Percentiles rank a stretch among this genome's conserved stretches.
These are phyloP conservation scores for Phytopythium cucurbitacearum DNA, from an alignment of 352 stramenopile species.

Conservation along the genomic window DNA sequence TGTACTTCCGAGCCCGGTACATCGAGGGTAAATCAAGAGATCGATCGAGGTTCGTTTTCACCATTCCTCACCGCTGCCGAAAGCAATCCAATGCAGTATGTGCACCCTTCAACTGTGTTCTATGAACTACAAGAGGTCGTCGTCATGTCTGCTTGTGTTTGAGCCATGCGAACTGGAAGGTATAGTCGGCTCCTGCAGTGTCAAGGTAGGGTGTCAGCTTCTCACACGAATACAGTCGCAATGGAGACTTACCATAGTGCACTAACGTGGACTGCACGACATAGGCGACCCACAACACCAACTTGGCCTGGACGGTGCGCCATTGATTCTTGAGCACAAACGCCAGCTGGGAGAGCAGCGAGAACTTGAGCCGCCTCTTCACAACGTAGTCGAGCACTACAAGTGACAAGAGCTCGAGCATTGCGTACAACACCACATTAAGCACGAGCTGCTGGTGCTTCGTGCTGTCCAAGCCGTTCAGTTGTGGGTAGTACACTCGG, in stretches of 20 bases:
- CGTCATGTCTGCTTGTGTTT: neutral
- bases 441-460: slow-evolving; percentile 9
- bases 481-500: slow-evolving; percentile 23
- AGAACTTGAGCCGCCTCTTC: slow-evolving; percentile 18
- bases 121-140: neutral
- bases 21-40: too few species aligned
- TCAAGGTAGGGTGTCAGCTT: neutral
- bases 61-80: too few species aligned
- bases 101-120: too few species aligned
- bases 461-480: slow-evolving; percentile 11
- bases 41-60: too few species aligned
- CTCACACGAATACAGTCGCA: neutral
- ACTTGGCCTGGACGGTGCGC: slow-evolving; percentile 25
- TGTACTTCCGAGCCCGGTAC: too few species aligned
- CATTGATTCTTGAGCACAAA: slow-evolving; percentile 36
- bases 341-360: slow-evolving; percentile 19
- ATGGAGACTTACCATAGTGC: slow-evolving; percentile 20
- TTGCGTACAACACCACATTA: slow-evolving; percentile 29
- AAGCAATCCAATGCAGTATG: too few species aligned
- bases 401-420: slow-evolving; percentile 33
- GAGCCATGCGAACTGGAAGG: slow-evolving; percentile 4
- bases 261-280: slow-evolving; percentile 21
- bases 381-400: slow-evolving; percentile 21
- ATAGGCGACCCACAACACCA: slow-evolving; percentile 39
- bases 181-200: slow-evolving; percentile 1